phyloP scores from a whole-genome alignment of 1,139 yeast genomes.

The Taphrina populina region DNA sequence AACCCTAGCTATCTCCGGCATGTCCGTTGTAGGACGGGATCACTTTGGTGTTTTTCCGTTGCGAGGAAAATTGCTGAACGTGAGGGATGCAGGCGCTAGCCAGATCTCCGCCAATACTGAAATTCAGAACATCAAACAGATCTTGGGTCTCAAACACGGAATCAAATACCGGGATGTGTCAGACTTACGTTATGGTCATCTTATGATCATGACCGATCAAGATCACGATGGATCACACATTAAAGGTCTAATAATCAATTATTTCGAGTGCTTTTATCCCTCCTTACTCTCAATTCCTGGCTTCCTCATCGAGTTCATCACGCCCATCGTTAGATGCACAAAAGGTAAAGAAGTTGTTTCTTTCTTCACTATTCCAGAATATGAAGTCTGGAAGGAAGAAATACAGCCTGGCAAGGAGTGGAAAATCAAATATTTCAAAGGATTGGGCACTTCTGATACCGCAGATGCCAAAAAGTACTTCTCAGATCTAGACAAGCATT shows the following conservation, averaged over 20 bases:
- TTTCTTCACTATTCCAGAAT: slow-evolving; percentile 94
- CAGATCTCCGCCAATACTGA: slow-evolving; percentile 90
- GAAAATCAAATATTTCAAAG: slow-evolving; percentile 95
- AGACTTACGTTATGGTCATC: slow-evolving; percentile 86
- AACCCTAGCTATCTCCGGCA: slow-evolving; percentile 88
- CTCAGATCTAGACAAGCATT: slow-evolving; percentile 77
- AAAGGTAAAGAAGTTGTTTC: slow-evolving; percentile 63
- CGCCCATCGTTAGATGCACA: slow-evolving; percentile 93
- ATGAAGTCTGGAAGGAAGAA: slow-evolving; percentile 85
- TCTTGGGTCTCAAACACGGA: slow-evolving; percentile 92
- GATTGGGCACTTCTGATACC: slow-evolving; percentile 90
- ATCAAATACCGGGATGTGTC: slow-evolving; percentile 73
- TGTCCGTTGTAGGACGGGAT: slow-evolving; percentile 94
- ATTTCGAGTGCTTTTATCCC: slow-evolving; percentile 90
- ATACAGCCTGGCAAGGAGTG: slow-evolving; percentile 77
- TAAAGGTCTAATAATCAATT: slow-evolving; percentile 91
- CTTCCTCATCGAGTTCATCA: slow-evolving; percentile 86
- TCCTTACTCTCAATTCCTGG: slow-evolving; percentile 90
- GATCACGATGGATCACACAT: slow-evolving; percentile 99
- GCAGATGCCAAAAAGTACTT: slow-evolving; percentile 88
- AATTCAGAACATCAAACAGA: slow-evolving; percentile 91
- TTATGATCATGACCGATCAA: slow-evolving; percentile 99
- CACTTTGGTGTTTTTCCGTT: slow-evolving; percentile 94
- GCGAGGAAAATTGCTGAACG: slow-evolving; percentile 91
- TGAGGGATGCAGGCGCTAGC: slow-evolving; percentile 92